phyloP scores from a whole-genome alignment of 306 rosid genomes.

The Cicer judaicum region DNA sequence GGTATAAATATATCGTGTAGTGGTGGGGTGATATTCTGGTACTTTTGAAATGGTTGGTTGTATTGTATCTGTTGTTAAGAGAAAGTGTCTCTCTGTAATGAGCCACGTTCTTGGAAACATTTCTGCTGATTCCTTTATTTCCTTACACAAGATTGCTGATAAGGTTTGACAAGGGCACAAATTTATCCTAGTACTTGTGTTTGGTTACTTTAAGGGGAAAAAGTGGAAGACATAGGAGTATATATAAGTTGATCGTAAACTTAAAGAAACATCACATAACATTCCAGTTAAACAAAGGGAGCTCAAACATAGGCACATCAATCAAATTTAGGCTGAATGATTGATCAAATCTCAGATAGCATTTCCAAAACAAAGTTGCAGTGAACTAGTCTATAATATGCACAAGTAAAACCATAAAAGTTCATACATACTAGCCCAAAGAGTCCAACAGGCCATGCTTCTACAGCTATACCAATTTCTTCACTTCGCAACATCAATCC shows the following conservation, averaged over 20 bases:
- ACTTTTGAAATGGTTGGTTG: background rate
- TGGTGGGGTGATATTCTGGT: background rate
- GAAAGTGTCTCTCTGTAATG: background rate
- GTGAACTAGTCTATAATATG: slow-evolving; percentile 46
- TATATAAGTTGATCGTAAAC: background rate
- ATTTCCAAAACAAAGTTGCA: slow-evolving; percentile 10
- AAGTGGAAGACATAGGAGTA: background rate
- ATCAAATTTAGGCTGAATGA: background rate
- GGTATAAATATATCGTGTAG: background rate
- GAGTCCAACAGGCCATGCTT: slow-evolving; percentile 95
- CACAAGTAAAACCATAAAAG: slow-evolving; percentile 45
- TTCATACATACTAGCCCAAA: slow-evolving; percentile 93
- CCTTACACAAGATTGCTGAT: slow-evolving; percentile 19
- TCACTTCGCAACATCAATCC: slow-evolving; percentile 81
- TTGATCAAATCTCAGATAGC: slow-evolving; percentile 1
- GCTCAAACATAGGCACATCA: background rate
- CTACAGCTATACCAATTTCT: slow-evolving; percentile 78
- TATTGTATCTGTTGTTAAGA: background rate
- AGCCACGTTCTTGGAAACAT: background rate
- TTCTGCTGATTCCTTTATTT: slow-evolving; percentile 12
- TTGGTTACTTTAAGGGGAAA: background rate
- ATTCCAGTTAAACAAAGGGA: slow-evolving; percentile 30
- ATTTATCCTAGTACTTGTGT: background rate
- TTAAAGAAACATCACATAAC: slow-evolving; percentile 8
- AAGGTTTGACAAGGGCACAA: slow-evolving; percentile 3